Percentiles rank a stretch among this genome's conserved stretches.
These are phyloP conservation scores for Hypomontagnella submonticulosa DNA, from an alignment of 495 filamentous ascomycete species.

Conservation along the genomic window DNA sequence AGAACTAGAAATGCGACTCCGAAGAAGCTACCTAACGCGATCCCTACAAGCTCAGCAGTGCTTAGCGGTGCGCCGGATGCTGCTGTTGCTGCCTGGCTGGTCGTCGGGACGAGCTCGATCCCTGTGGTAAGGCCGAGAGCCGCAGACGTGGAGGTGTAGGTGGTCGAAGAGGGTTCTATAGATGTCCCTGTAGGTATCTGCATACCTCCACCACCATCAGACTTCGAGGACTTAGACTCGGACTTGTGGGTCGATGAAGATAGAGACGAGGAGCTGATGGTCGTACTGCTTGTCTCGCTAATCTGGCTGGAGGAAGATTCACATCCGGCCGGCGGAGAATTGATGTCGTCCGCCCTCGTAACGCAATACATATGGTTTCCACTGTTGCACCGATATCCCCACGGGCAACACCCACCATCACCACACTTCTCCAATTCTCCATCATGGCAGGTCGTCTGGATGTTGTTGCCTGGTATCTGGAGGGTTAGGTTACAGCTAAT, in stretches of 20 bases:
- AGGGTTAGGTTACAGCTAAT: conserved; percentile 3
- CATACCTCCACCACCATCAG: no score
- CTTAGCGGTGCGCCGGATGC: neutral
- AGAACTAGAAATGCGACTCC: neutral
- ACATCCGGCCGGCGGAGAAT: neutral
- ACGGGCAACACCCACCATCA: neutral
- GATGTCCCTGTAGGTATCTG: no score
- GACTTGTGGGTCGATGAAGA: no score
- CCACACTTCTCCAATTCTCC: neutral
- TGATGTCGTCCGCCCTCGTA: conserved; percentile 1
- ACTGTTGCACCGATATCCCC: conserved; percentile 1
- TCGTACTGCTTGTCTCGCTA: no score
- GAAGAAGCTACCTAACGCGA: conserved; percentile 1
- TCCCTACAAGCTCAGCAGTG: conserved; percentile 1
- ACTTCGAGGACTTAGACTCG: no score
- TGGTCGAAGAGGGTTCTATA: no score
- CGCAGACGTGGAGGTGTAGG: no score
- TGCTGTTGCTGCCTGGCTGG: neutral
- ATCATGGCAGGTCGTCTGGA: neutral
- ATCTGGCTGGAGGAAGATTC: no score
- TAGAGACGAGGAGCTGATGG: no score
- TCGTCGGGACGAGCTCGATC: neutral
- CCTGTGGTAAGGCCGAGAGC: neutral
- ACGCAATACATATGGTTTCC: neutral
- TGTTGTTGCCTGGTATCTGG: neutral